phyloP scores from a whole-genome alignment of 2,329 filamentous ascomycete genomes.

The Fusarium citri region DNA sequence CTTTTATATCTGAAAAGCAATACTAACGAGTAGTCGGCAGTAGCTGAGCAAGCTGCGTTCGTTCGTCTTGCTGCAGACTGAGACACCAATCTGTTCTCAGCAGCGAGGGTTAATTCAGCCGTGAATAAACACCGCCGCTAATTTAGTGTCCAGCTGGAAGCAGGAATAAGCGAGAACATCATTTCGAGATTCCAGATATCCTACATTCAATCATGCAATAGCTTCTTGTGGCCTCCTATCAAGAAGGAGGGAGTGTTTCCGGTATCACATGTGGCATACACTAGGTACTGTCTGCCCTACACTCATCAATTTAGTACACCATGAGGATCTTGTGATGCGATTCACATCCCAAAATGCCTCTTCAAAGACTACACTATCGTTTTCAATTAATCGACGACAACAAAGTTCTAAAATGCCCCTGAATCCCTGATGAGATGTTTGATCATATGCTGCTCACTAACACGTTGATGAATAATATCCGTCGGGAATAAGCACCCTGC shows the following conservation, averaged over 20 bases:
- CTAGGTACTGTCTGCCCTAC: not conserved
- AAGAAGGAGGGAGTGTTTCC: not conserved
- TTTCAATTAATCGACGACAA: not conserved
- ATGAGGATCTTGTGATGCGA: too few relatives aligned
- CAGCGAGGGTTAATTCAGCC: too few relatives aligned
- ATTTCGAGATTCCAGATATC: not conserved
- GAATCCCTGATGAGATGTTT: too few relatives aligned
- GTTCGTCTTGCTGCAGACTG: not conserved
- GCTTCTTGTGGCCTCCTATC: too few relatives aligned
- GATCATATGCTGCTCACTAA: not conserved
- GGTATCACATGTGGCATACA: not conserved
- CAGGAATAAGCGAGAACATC: not conserved
- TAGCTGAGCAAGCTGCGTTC: too few relatives aligned
- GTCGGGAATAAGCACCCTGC: not conserved
- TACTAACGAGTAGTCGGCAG: not conserved
- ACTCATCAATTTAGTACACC: not conserved
- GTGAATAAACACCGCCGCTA: not conserved
- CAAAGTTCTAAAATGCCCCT: too few relatives aligned
- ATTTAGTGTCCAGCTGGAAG: not conserved
- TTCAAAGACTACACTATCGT: not conserved
- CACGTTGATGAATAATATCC: not conserved
- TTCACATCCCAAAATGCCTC: too few relatives aligned
- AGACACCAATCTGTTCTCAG: not conserved
- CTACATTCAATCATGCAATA: not conserved
- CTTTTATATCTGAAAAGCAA: accelerated